Base-by-base conservation (phyloP, 23 red algal species). In the Gracilaria gracilis region DNA sequence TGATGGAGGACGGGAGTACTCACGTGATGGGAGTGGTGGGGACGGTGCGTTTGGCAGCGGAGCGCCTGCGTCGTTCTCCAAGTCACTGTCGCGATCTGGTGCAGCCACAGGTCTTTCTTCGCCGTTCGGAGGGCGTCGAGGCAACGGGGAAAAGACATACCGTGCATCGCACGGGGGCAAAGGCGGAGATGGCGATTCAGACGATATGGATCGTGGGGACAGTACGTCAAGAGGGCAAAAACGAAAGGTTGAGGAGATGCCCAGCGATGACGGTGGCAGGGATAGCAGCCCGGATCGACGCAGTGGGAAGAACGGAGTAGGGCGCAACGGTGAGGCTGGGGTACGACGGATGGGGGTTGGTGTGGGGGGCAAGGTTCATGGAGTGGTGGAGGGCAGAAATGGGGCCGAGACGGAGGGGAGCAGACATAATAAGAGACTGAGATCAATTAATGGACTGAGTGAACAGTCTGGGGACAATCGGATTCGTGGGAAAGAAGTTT, bases 381-480 rank as follows among this genome's bases (percentile, higher is more conserved):
- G 35, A 46, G 69, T 75, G 11, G 69, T 75, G 2, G 69, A 75
- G 4, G 39, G 34, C n/a, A 40, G 69, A 27, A 75, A 75, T 47
- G 69, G 69, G 36, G 39, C 69, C 3, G 69, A 75, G 2, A 15
- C 4, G 1, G 69, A 75, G 1, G 69, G 44, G 37, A 46, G 42
- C 11, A 2, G 69, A 46, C 69, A 75, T 44, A 75, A 75, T 27
- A 75, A 75, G 69, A 40, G 69, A 25, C 15, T 75, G 69, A 40
- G 69, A n/a, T 75, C 69, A 37, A 75, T 75, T 12, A 75, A 75
- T 47, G 69, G 69, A 36, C 69, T 75, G 36, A 75, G 69, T 46
- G 69, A 75, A 32, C 69, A 75, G 69, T 46, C 37, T n/a, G 69
- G 69, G 6, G 69, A 75, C 39, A 75, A 75, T 44, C 69, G 69